Evolutionary conservation across 768 basidiomycete species (phyloP), one percentile per base, ranked within the genome.

Genomic region (Kwoniella botswanensis): DNA sequence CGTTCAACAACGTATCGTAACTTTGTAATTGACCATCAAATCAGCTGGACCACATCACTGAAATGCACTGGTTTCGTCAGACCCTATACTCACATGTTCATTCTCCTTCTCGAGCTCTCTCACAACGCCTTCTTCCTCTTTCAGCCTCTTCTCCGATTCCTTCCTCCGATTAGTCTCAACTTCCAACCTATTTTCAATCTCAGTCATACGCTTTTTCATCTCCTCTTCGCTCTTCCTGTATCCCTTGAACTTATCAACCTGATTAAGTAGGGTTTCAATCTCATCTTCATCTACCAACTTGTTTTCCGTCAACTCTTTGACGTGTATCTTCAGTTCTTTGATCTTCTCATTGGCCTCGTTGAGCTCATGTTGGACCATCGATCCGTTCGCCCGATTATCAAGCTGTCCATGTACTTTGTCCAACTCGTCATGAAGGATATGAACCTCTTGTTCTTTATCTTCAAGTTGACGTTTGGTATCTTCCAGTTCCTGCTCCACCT

Each of bases 171-270:
- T 24, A 26, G 43, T 26, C 53, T 76, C 74, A 44, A 41, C 57
- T n/a, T 76, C 76, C n/a, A 73, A 29, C 24, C 64, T 64, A 53
- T 54, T 41, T 53, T 79, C 71, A n/a, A 79, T 18, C 24, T 71
- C 61, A n/a, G 86, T 59, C 11, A 87, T 86, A 82, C 90, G 86
- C 82, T 85, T 82, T 72, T 89, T 88, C 82, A 90, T 88, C 82
- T 90, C 87, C 70, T 89, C 88, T 77, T 88, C 87, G 56, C 88
- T 74, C 70, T 56, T 73, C 44, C 52, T 63, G 55, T 22, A 65
- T 88, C 18, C 86, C 86, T 55, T 82, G 79, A 55, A 90, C 86
- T 66, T 88, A 86, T 52, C 86, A 85, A 76, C 67, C 63, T 74
- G 62, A 44, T 66, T 57, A 22, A 74, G 43, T 9, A 75, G 85